A percentile compares a stretch with the other conserved stretches of the same genome.
phyloP scores from a whole-genome alignment of 139 green algal species.

The Micractinium conductrix region DNA sequence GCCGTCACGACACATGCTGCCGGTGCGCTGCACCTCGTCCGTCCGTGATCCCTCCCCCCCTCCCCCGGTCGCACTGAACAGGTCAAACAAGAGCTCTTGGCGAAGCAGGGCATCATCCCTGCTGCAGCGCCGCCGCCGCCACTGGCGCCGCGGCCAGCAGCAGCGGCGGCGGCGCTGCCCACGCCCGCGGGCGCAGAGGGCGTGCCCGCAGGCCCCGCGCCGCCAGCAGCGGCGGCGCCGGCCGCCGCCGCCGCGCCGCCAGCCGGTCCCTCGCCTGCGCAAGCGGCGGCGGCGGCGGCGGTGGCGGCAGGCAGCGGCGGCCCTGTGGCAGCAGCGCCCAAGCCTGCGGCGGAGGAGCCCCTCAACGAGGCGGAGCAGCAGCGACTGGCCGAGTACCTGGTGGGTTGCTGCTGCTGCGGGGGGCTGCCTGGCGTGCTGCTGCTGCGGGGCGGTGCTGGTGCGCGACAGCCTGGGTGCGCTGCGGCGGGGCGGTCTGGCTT shows the following conservation, averaged over 20 bases:
- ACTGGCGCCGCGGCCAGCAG: neutral
- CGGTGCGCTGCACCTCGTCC: neutral
- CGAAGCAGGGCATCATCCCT: no score
- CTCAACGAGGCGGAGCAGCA: slow-evolving; percentile 17
- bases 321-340: neutral
- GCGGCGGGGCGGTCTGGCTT: neutral
- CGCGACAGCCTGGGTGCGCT: neutral
- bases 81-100: no score
- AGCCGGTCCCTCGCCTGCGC: neutral
- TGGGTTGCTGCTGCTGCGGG: neutral
- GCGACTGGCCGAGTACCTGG: slow-evolving; percentile 17
- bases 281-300: neutral
- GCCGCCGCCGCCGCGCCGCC: neutral
- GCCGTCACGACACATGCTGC: no score
- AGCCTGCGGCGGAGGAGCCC: neutral
- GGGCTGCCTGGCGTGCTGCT: neutral
- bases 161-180: neutral
- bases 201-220: neutral
- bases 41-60: neutral
- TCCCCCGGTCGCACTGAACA: no score
- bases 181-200: no score
- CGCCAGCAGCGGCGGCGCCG: neutral
- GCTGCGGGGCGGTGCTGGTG: neutral
- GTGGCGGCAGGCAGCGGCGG: neutral
- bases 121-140: neutral